phyloP scores from a whole-genome alignment of 805 yeast species.

The Priceomyces castillae region DNA sequence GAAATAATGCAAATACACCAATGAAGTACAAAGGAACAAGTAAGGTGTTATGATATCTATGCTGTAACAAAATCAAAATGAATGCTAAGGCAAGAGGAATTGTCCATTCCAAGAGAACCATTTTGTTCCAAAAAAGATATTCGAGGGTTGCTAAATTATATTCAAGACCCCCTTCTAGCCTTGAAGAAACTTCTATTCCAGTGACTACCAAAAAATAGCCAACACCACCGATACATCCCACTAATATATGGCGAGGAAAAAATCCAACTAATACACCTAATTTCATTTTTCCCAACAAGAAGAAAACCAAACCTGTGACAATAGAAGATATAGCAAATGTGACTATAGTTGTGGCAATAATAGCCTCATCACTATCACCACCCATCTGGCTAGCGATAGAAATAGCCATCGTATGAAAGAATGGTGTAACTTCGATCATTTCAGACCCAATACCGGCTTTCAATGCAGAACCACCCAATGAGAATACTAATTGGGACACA shows the following conservation, averaged over 20 bases:
- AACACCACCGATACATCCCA: conserved; percentile 98
- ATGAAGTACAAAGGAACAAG: conserved; percentile 82
- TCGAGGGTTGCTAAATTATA: conserved; percentile 59
- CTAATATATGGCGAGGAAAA: conserved; percentile 92
- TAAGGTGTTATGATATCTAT: conserved; percentile 57
- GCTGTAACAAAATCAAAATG: conserved; percentile 56
- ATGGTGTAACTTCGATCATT: conserved; percentile 99
- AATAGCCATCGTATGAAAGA: conserved; percentile 92
- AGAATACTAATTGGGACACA: conserved; percentile 83
- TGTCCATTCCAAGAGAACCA: conserved; percentile 51
- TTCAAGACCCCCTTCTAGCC: conserved; percentile 69
- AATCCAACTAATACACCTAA: conserved; percentile 89
- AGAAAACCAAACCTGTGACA: conserved; percentile 82
- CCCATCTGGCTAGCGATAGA: conserved; percentile 60
- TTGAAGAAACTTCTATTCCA: conserved; percentile 86
- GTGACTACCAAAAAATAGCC: conserved; percentile 90
- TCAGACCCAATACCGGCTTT: conserved; percentile 93
- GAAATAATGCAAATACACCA: conserved; percentile 65
- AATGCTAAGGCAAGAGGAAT: conserved; percentile 66
- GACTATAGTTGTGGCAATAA: conserved; percentile 82
- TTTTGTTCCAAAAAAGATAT: conserved; percentile 42
- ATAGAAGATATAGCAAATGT: conserved; percentile 81
- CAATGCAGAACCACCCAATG: conserved; percentile 89
- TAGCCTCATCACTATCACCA: conserved; percentile 44
- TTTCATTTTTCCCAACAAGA: conserved; percentile 68